These are phyloP conservation scores for Gaultheria prostrata DNA, from an alignment of 148 eudicot species.

Conservation along the genomic window DNA sequence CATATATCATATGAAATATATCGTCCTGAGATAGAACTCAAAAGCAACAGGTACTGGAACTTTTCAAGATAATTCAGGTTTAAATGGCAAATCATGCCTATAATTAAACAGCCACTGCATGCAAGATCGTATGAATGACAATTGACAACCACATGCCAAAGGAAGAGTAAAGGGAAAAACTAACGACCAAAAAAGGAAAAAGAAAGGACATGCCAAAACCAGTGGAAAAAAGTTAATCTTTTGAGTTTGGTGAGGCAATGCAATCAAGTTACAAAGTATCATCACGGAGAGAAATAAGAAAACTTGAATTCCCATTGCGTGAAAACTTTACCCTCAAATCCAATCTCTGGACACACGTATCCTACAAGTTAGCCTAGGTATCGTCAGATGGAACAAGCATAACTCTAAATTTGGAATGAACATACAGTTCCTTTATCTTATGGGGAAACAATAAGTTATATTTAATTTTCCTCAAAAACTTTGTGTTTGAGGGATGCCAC, in stretches of 20 bases:
- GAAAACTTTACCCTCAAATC: background rate
- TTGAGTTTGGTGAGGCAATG: background rate
- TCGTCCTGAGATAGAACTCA: background rate
- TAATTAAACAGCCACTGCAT: slow-evolving; percentile 1
- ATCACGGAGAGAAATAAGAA: background rate
- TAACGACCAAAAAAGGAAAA: background rate
- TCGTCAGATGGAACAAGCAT: background rate
- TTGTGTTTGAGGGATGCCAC: background rate
- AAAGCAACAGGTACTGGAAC: background rate
- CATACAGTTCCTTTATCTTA: background rate
- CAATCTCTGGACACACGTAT: background rate
- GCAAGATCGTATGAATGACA: background rate
- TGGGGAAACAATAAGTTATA: background rate
- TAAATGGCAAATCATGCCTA: background rate
- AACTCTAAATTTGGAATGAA: background rate
- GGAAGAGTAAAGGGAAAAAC: background rate
- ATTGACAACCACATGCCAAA: slow-evolving; percentile 2
- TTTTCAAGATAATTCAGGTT: background rate
- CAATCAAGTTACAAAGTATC: background rate
- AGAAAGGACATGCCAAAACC: background rate
- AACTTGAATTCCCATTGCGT: background rate
- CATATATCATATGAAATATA: slow-evolving; percentile 5
- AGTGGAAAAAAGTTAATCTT: background rate
- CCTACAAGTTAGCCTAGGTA: background rate
- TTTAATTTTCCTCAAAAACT: background rate